Conservation (phyloP, 306 rosid species). For the Cucurbita ficifolia region DNA sequence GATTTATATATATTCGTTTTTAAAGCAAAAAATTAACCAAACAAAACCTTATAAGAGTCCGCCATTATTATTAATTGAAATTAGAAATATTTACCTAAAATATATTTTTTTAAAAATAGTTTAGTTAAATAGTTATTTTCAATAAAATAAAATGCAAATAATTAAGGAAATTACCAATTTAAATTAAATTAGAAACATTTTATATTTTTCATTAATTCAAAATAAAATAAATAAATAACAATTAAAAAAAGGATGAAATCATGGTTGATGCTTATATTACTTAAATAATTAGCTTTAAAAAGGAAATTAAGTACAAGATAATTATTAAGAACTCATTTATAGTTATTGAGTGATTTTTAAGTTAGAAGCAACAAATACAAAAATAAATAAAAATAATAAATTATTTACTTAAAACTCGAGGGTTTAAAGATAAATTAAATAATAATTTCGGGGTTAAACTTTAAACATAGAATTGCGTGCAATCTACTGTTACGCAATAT, state of each 20-base stretch:
- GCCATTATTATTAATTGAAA: too few species aligned
- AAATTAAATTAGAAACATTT: not conserved
- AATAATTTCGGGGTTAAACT: not conserved
- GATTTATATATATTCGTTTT: too few species aligned
- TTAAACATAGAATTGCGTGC: not conserved
- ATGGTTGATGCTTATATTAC: not conserved
- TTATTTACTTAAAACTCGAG: not conserved
- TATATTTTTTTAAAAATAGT: too few species aligned
- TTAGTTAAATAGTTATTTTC: too few species aligned
- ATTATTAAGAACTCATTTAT: not conserved
- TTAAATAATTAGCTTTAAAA: not conserved
- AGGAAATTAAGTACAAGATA: not conserved
- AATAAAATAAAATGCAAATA: not conserved
- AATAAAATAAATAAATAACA: not conserved
- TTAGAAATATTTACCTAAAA: too few species aligned
- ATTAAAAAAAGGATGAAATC: not conserved
- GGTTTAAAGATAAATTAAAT: not conserved
- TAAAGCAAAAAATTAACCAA: too few species aligned
- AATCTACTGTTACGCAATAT: conserved; percentile 3
- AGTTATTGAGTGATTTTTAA: conserved; percentile 1
- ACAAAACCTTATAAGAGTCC: too few species aligned
- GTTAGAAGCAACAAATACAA: not conserved
- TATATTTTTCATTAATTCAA: not conserved
- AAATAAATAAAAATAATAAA: not conserved
- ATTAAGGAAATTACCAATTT: not conserved